A percentile compares a stretch with the other conserved stretches of the same genome.
These are phyloP conservation scores for Podospora comata DNA, from an alignment of 495 filamentous ascomycete species.

Conservation along the genomic window DNA sequence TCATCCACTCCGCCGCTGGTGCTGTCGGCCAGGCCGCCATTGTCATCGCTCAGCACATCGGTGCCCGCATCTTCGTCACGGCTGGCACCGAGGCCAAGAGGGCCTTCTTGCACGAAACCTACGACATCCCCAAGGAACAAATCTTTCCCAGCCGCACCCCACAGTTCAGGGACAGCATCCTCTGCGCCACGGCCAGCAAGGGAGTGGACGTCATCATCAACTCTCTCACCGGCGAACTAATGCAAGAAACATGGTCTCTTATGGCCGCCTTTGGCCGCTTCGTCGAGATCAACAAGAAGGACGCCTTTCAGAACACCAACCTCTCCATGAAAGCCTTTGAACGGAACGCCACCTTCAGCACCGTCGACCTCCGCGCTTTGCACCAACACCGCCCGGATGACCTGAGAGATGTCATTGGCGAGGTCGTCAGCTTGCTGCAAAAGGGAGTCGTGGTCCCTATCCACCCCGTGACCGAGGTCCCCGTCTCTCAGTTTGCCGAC, in stretches of 20 bases:
- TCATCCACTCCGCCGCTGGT: conserved; percentile 54
- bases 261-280: conserved; percentile 1
- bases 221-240: neutral
- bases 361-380: neutral
- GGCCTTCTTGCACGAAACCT: conserved; percentile 39
- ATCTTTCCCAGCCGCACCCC: conserved; percentile 46
- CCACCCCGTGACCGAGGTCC: neutral
- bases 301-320: neutral
- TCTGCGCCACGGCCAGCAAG: neutral
- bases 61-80: conserved; percentile 49
- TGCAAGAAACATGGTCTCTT: neutral
- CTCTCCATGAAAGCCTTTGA: conserved; percentile 3
- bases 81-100: conserved; percentile 46
- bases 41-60: conserved; percentile 44
- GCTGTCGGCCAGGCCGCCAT: conserved; percentile 53
- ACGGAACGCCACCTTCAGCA: conserved; percentile 6
- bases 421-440: neutral
- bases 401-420: neutral
- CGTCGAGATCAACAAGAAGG: conserved; percentile 3
- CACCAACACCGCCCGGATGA: neutral
- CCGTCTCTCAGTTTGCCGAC: conserved; percentile 1
- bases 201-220: conserved; percentile 1
- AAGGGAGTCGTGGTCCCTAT: neutral
- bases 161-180: conserved; percentile 29
- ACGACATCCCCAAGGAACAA: conserved; percentile 46